These are phyloP conservation scores for Nigrospora sphaerica DNA, from an alignment of 2,329 filamentous ascomycete species.

Conservation along the genomic window DNA sequence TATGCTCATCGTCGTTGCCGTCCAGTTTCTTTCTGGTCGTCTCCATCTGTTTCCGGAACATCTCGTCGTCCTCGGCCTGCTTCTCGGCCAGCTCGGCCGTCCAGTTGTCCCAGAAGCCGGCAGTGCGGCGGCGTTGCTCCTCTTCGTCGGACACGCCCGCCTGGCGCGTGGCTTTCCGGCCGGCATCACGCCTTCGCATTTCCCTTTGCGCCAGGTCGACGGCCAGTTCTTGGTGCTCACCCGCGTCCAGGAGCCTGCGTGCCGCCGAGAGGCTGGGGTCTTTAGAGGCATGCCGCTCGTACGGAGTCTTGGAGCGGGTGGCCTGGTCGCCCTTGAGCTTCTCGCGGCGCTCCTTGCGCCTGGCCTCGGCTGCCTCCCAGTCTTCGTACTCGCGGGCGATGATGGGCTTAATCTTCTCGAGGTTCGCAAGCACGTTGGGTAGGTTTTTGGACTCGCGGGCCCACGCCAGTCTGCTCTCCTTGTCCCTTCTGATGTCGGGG, in stretches of 20 bases:
- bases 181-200: constrained; percentile 58
- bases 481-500: constrained; percentile 59
- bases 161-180: constrained; percentile 48
- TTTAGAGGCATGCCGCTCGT: constrained; percentile 40
- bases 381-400: constrained; percentile 66
- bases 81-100: constrained; percentile 21
- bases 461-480: constrained; percentile 58
- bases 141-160: constrained; percentile 50
- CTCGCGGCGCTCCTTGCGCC: constrained; percentile 20
- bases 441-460: constrained; percentile 41
- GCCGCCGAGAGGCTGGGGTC: constrained; percentile 53
- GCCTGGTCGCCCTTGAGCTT: constrained; percentile 7
- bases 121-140: constrained; percentile 44
- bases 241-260: constrained; percentile 58
- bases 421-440: constrained; percentile 53
- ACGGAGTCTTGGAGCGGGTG: constrained; percentile 16
- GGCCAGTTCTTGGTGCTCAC: constrained; percentile 67
- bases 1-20: constrained; percentile 10
- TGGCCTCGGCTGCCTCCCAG: constrained; percentile 51
- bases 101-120: constrained; percentile 37
- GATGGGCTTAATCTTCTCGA: constrained; percentile 74
- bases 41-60: constrained; percentile 46
- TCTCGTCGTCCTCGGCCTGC: constrained; percentile 30
- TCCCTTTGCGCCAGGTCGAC: constrained; percentile 70
- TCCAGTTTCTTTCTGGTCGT: constrained; percentile 41